Base-by-base conservation (phyloP, 192 early-diverging fungal genomes). In the Physocladia obscura region DNA sequence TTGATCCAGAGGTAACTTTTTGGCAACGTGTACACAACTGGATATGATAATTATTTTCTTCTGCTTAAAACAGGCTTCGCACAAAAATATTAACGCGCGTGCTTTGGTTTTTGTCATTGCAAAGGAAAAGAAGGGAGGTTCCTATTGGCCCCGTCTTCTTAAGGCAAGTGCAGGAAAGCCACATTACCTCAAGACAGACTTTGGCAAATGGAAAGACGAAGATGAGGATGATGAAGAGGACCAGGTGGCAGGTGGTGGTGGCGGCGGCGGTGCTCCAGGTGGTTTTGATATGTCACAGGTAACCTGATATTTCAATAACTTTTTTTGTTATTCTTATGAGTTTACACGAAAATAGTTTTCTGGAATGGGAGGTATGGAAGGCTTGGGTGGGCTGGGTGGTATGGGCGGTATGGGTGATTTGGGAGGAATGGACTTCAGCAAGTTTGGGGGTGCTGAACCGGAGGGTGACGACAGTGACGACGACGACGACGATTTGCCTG, bases 131-230 rank as follows among this genome's bases (percentile, higher is more conserved):
- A 79, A 81, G 51, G 79, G 62, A 34, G 76, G 87, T 59, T 55
- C 60, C 29, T 95, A 89, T 83, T 98, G 95, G 95, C 89, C 91
- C 26, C 88, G 92, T 56, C 80, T 98, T 73, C 84, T 82, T 57
- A 88, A 93, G 81, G 85, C 80, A 17, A 74, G 63, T 31, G 71
- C 2, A 6, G 76, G 70, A 31, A 92, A 89, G 78, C 74, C 78
- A 55, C 82, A 86, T 75, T 98, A 84, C 56, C 65, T 98, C 57
- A 94, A 94, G 83, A 93, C 92, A 4, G 94, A 98, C 73, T 98
- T 98, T 75, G 68, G 84, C 49, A 88, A 79, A 70, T 98, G 93
- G 92, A 90, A 84, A 79, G 94, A 96, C 75, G 93, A 94, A 72
- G 93, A 96, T 75, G 94, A 98, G n/a, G 90, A 92, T 27, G 94